Conservation (phyloP, 352 stramenopile genomes). For the Phytophthora lateralis region DNA sequence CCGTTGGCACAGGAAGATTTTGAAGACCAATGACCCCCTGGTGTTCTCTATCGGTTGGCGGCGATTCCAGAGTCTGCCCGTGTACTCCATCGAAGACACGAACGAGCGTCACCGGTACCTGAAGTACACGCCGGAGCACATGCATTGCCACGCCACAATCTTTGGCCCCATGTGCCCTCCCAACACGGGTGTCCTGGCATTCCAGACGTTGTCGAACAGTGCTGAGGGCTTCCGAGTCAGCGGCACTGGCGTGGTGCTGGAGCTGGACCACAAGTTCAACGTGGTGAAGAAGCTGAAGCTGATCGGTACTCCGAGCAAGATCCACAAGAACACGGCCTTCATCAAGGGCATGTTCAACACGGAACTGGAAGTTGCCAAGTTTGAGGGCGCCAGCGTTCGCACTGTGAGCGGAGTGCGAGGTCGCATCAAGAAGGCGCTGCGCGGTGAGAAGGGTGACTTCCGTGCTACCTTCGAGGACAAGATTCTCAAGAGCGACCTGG, state of each 20-base stretch:
- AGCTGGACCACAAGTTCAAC: conserved; percentile 97
- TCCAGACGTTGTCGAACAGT: conserved; percentile 94
- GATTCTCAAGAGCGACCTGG: conserved; percentile 98
- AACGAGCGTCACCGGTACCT: conserved; percentile 97
- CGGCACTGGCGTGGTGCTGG: conserved; percentile 96
- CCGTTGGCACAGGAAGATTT: conserved; percentile 98
- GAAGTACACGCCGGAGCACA: conserved; percentile 99
- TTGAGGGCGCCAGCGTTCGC: conserved; percentile 96
- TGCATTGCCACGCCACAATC: conserved; percentile 99
- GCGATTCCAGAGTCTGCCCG: conserved; percentile 97
- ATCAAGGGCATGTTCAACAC: conserved; percentile 98
- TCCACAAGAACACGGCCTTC: conserved; percentile 99
- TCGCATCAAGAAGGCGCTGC: conserved; percentile 97
- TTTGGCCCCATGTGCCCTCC: conserved; percentile 95
- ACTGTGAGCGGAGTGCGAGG: conserved; percentile 99
- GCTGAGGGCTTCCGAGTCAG: conserved; percentile 96
- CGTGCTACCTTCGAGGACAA: conserved; percentile 99
- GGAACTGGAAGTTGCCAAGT: conserved; percentile 96
- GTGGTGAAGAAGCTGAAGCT: conserved; percentile 99
- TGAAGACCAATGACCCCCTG: conserved; percentile 98
- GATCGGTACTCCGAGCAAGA: conserved; percentile 97
- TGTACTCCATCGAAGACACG: conserved; percentile 99
- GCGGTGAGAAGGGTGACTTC: conserved; percentile 95
- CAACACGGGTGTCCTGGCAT: conserved; percentile 98
- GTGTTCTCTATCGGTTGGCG: conserved; percentile 99